Base-by-base conservation (phyloP, 306 rosid species). In the Myrica gale region DNA sequence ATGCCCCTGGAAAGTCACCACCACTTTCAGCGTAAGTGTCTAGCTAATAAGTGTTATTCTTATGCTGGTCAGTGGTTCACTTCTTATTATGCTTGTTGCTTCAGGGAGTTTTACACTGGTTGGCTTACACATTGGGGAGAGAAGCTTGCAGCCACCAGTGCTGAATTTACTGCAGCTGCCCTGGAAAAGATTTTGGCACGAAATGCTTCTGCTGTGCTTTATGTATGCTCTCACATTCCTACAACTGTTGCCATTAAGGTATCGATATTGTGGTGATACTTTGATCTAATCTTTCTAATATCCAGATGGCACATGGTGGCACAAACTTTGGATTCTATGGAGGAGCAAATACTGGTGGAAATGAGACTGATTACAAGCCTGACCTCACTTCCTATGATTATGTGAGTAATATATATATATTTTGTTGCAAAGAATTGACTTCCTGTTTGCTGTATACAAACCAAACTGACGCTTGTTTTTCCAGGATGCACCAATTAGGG, bases 71-170 rank as follows among this genome's bases (percentile, higher is more conserved):
- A 11, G 37, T 42, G 48, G 75, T 75, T 61, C 73, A 74, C 82
- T 85, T 72, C 76, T 82, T 69, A 80, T 70, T 41, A 45, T 63
- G 67, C 65, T 83, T 83, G 46, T 84, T 82, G 42, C 79, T 80
- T 81, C 94, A 92, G 98, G 20, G 98, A 95, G 84, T 89, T 90
- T 83, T 92, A 95, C 85, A 95, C 97, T 9, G 98, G 97, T 39
- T 95, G 98, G 98, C 96, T 95, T 75, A 95, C 97, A 9, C 98
- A 95, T 19, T 95, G 98, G 98, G 96, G 98, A 72, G 98, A 95
- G 83, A 78, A 78, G 71, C 80, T 76, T 76, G 96, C 97, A 3
- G 62, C 53, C 75, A 95, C 97, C 74, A 85, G 48, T 69, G 97
- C 98, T 76, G 82, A 87, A 77, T 82, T 72, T 76, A 90, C 96